Percentiles rank a stretch among this genome's conserved stretches.
phyloP scores from a whole-genome alignment of 2,329 filamentous ascomycete species.

The Neofusicoccum ribis region DNA sequence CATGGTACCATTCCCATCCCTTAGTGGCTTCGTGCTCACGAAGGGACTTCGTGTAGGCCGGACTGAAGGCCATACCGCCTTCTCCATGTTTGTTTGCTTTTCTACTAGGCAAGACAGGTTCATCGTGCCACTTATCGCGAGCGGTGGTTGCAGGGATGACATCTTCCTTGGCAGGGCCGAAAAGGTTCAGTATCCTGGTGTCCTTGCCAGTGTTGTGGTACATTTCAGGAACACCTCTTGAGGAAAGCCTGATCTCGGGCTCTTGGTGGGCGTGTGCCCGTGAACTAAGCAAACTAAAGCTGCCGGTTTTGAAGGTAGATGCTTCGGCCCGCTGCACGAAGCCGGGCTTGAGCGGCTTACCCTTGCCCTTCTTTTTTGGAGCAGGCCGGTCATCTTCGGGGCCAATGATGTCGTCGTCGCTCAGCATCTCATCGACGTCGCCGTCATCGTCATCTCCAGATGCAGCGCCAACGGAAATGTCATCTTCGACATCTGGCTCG shows the following conservation, averaged over 20 bases:
- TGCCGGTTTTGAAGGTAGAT: slow-evolving; percentile 25
- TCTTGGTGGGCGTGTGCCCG: slow-evolving; percentile 13
- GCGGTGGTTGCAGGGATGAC: slow-evolving; percentile 49
- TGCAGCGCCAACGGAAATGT: slow-evolving; percentile 9
- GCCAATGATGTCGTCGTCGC: slow-evolving; percentile 27
- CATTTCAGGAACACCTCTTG: slow-evolving; percentile 33
- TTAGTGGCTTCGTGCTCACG: slow-evolving; percentile 46
- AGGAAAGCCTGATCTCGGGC: background rate
- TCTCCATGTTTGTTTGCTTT: slow-evolving; percentile 31
- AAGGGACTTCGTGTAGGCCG: slow-evolving; percentile 44
- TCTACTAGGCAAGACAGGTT: slow-evolving; percentile 54
- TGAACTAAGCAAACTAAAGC: slow-evolving; percentile 23
- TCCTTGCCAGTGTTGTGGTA: slow-evolving; percentile 38
- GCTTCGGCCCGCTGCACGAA: slow-evolving; percentile 20
- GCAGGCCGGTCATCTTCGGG: background rate
- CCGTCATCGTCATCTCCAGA: slow-evolving; percentile 19
- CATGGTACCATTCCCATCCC: slow-evolving; percentile 57
- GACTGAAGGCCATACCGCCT: slow-evolving; percentile 45
- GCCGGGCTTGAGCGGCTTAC: slow-evolving; percentile 12
- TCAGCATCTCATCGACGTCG: slow-evolving; percentile 17
- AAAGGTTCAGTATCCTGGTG: slow-evolving; percentile 50
- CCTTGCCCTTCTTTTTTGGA: slow-evolving; percentile 8
- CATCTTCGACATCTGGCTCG: slow-evolving; percentile 25
- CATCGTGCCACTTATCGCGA: slow-evolving; percentile 53
- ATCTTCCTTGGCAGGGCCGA: slow-evolving; percentile 53